Base-by-base conservation (phyloP, 768 basidiomycete genomes). In the Mycena filopes region DNA sequence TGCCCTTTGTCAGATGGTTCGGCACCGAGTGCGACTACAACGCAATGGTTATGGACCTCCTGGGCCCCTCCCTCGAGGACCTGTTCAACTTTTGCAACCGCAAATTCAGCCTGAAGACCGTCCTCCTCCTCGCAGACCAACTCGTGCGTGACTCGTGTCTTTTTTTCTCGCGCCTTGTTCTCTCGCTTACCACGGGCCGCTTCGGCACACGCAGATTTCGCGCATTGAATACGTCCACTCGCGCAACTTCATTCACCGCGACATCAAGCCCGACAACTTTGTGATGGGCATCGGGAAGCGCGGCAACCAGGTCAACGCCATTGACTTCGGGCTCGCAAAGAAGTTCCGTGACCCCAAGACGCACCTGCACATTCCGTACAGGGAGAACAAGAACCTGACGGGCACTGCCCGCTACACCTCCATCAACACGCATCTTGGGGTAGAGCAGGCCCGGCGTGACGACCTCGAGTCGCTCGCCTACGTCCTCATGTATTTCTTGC, bases 321-420 rank as follows among this genome's bases (percentile, higher is more conserved):
- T 97, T 76, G 96, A 98, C 76, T 98, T 98, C 60, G 95, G 98
- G 83, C 87, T 99, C 49, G 98, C 98, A 29, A 99, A 99, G 88
- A 99, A 99, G 85, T 99, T 96, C 87, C 89, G 98, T 67, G 98
- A 99, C 82, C 96, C 98, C 31, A 99, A 98, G 90, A 99, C 98
- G 64, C 98, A 99, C 77, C 89, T 99, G 41, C 98, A 99, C 79
- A 99, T 99, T 71, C 98, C 98, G 11, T 99, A 99, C 86, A 87
- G 97, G 72, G 97, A 99, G 90, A 99, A 99, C 89, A 99, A 99
- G 93, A 99, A 99, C 76, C 80, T 99, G 72, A 99, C 97, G 1
- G 97, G 97, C 69, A 99, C 98, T 28, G 97, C 97, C 68, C 95
- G 98, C 60, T 99, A 99, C 86, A 99, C 97, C 1, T 97, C 95